Conservation (phyloP, 1,139 yeast genomes). For the Lipomyces yarrowii region DNA sequence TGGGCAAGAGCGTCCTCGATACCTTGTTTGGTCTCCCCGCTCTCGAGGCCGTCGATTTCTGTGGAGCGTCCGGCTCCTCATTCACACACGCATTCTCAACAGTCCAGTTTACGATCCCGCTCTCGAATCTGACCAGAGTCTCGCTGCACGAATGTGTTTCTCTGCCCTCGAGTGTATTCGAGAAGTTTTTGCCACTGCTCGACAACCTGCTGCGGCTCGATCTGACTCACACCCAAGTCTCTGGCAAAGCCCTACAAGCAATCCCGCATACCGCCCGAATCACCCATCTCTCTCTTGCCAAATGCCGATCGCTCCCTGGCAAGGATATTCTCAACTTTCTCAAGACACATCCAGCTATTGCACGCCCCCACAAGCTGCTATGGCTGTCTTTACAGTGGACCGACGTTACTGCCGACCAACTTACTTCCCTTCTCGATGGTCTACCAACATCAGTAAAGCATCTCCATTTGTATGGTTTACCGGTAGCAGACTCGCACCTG, state of each 20-base stretch:
- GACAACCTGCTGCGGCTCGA: constrained; percentile 69
- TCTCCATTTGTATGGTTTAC: constrained; percentile 76
- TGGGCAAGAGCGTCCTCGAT: constrained; percentile 60
- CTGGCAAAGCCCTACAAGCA: constrained; percentile 55
- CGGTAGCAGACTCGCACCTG: constrained; percentile 59
- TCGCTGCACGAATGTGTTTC: constrained; percentile 91
- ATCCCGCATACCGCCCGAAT: constrained; percentile 59
- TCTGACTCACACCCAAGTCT: constrained; percentile 77
- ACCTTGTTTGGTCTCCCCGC: constrained; percentile 62
- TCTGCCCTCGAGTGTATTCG: constrained; percentile 59
- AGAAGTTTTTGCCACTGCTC: constrained; percentile 59
- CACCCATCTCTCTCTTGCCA: constrained; percentile 77
- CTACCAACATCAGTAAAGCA: constrained; percentile 49
- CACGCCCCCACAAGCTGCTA: constrained; percentile 56
- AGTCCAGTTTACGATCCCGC: constrained; percentile 28
- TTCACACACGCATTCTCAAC: constrained; percentile 65
- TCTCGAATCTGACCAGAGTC: constrained; percentile 52
- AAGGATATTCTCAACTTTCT: constrained; percentile 72
- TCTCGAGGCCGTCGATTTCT: constrained; percentile 77
- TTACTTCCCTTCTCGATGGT: constrained; percentile 46
- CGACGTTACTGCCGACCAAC: constrained; percentile 45
- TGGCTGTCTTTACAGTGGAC: constrained; percentile 59
- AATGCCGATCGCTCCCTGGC: constrained; percentile 77
- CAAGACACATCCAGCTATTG: constrained; percentile 66
- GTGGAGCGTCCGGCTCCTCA: constrained; percentile 75